Base-by-base conservation (phyloP, 768 basidiomycete genomes). In the Tulasnella sp. region DNA sequence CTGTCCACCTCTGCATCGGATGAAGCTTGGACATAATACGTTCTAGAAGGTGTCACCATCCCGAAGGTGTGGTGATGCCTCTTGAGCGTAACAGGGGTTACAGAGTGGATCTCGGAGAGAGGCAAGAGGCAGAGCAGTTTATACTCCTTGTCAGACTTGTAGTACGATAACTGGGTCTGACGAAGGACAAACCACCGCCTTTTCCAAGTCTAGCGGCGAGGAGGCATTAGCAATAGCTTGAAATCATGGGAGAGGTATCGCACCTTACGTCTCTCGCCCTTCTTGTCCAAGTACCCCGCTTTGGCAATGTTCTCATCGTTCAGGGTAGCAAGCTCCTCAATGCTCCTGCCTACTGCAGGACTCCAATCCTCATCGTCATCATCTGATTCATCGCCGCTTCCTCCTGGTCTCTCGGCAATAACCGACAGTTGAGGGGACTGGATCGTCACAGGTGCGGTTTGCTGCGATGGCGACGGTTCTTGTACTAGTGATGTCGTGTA, bases 151-250 rank as follows among this genome's bases (percentile, higher is more conserved):
- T 86, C 83, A 46, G 80, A 90, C 74, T 98, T 97, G 80, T 98
- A 98, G 70, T 94, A 97, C 3, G 91, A 91, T 49, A 99, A 73
- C 69, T 96, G 90, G 2, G 85, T 86, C 0, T 89, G 80, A 15
- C 94, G 80, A 58, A 99, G 72, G 1, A 99, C 96, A 64, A 98
- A 98, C 94, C 94, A 98, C 19, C 93, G 80, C 71, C 92, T 93
- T 77, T 98, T 97, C 96, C 96, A 99, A 1, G 86, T 91, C 92
- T 94, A 66, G n/a, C 14, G 61, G 46, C 48, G 59, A 56, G 5
- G 23, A 40, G 23, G 19, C 15, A 3, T 4, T 41, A 41, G 11
- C 14, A 6, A 21, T 15, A 6, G 25, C 9, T 42, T 35, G 17
- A 25, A 49, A 27, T 21, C 36, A 55, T 51, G 49, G 31, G 58